Base-by-base conservation (phyloP, 2,329 filamentous ascomycete genomes). In the Cordyceps tenuipes region DNA sequence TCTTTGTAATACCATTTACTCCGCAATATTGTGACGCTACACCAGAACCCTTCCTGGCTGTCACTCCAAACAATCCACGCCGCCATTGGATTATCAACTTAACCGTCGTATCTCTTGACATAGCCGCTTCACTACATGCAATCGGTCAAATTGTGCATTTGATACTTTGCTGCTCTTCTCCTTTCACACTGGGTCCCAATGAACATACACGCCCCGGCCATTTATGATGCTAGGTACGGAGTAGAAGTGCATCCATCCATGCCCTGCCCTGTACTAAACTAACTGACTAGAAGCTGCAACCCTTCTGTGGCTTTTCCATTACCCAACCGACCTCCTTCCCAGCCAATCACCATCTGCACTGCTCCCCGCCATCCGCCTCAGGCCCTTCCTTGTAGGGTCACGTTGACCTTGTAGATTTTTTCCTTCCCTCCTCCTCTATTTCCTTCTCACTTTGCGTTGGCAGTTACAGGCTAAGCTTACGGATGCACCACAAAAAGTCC, bases 321-420 rank as follows among this genome's bases (percentile, higher is more conserved):
- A 60, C 50, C 58, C 51, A 60, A 60, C 36, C 31, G 58, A 55
- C 29, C 41, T 36, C 23, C 50, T 6, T 19, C 21, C 21, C 46
- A 44, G 13, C 58, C 58, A 60, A 60, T 55, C 58, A 60, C 34
- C n/a, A 15, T 21, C 47, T 36, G 13, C 46, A 17, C 48, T 39
- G 29, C 39, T 5, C 46, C 47, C 47, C 36, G 56, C 57, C 26
- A 19, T 21, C 54, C 21, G 19, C 44, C 12, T 26, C 49, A 17
- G 41, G n/a, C 10, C 47, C 47, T 39, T 58, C 47, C 47, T 39
- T 58, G 34, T 36, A 17, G n/a, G 39, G 57, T 59, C 57, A 59
- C 57, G 57, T 34, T 53, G 57, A 53, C 57, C 57, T 23, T 41
- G 48, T 52, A 47, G 43, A 48, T 34, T 59, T 53, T 53, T 47